phyloP scores from a whole-genome alignment of 2,329 filamentous ascomycete genomes.

The Mycosphaerella arachidis region DNA sequence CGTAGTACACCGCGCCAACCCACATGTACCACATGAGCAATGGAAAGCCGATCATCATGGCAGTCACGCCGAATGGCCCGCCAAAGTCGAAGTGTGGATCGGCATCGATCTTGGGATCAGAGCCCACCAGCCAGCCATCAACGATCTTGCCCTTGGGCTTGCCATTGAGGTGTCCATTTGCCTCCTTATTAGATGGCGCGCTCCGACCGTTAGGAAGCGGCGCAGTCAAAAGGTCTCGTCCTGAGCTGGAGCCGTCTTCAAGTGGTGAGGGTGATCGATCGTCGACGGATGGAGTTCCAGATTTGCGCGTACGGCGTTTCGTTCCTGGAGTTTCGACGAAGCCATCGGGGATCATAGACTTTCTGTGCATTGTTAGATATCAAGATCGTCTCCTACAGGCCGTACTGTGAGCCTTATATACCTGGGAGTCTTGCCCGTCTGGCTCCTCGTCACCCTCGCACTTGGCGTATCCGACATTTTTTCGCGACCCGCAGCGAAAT shows the following conservation, averaged over 20 bases:
- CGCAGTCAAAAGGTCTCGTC: slow-evolving; percentile 9
- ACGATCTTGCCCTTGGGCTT: slow-evolving; percentile 34
- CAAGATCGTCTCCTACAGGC: background rate
- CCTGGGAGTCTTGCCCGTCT: slow-evolving; percentile 48
- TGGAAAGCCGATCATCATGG: slow-evolving; percentile 93
- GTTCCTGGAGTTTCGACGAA: slow-evolving; percentile 49
- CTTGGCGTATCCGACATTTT: slow-evolving; percentile 18
- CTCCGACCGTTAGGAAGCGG: slow-evolving; percentile 5
- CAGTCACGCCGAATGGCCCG: slow-evolving; percentile 70
- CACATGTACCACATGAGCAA: slow-evolving; percentile 98
- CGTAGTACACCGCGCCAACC: slow-evolving; percentile 90
- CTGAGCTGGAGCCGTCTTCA: slow-evolving; percentile 19
- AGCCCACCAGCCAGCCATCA: slow-evolving; percentile 35
- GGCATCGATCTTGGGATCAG: slow-evolving; percentile 40
- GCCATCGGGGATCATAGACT: slow-evolving; percentile 40
- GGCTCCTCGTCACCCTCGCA: slow-evolving; percentile 40
- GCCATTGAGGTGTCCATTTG: slow-evolving; percentile 36
- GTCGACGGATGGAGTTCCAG: slow-evolving; percentile 28
- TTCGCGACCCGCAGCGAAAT: background rate
- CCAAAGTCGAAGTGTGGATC: slow-evolving; percentile 72
- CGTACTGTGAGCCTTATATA: slow-evolving; percentile 26
- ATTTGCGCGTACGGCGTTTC: slow-evolving; percentile 42
- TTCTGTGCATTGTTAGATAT: slow-evolving; percentile 20
- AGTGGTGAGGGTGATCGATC: slow-evolving; percentile 36
- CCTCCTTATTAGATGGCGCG: slow-evolving; percentile 10